phyloP scores from a whole-genome alignment of 768 basidiomycete species.

The Dioszegia aurantiaca region DNA sequence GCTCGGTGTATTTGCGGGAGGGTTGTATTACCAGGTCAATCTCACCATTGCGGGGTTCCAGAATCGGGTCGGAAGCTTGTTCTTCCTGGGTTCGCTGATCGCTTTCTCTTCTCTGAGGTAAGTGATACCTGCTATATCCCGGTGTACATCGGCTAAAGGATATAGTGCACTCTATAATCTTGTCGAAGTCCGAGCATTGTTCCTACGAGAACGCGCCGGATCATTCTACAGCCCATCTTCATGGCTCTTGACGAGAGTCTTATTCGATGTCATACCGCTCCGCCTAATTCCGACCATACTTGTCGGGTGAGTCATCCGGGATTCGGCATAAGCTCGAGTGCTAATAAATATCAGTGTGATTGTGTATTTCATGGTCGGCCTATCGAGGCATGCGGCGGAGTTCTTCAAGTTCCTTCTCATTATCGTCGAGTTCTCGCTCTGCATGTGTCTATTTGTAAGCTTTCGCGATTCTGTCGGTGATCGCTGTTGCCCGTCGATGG shows the following conservation, averaged over 20 bases:
- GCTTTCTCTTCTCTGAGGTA: slow-evolving; percentile 68
- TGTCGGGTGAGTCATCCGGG: slow-evolving; percentile 55
- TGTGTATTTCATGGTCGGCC: slow-evolving; percentile 69
- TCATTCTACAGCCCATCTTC: slow-evolving; percentile 85
- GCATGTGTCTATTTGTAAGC: slow-evolving; percentile 79
- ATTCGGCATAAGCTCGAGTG: slow-evolving; percentile 31
- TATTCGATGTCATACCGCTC: slow-evolving; percentile 86
- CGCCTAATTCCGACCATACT: slow-evolving; percentile 84
- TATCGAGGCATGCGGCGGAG: slow-evolving; percentile 69
- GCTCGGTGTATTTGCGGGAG: slow-evolving; percentile 84
- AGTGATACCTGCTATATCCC: slow-evolving; percentile 45
- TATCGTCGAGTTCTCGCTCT: slow-evolving; percentile 76
- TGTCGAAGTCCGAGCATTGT: slow-evolving; percentile 76
- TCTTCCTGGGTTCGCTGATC: slow-evolving; percentile 89
- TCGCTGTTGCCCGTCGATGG: too few relatives aligned
- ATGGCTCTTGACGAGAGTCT: slow-evolving; percentile 82
- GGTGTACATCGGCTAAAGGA: too few relatives aligned
- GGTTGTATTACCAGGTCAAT: slow-evolving; percentile 77
- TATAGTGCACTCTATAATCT: slow-evolving; percentile 76
- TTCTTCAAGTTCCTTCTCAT: slow-evolving; percentile 96
- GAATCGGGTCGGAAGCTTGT: slow-evolving; percentile 79
- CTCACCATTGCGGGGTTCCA: slow-evolving; percentile 88
- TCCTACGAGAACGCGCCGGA: slow-evolving; percentile 82
- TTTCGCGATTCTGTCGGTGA: neutral
- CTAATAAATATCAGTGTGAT: slow-evolving; percentile 56